Conservation (phyloP, 2,329 filamentous ascomycete species). For the Chaetomiaceae sp. region DNA sequence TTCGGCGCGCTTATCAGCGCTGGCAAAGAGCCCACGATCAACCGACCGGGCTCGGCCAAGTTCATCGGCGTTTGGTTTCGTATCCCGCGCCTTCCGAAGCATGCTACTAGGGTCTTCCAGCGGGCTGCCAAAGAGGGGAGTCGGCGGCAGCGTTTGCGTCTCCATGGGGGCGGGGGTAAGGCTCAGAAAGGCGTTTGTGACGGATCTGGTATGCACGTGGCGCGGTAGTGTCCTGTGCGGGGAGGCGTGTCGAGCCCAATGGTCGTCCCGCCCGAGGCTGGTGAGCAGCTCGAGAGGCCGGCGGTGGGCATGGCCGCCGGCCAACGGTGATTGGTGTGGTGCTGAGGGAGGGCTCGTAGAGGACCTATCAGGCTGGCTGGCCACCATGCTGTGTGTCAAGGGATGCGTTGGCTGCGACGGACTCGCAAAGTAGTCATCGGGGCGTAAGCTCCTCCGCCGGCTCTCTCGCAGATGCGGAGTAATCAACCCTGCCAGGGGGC, state of each 20-base stretch:
- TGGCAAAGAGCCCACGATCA: slow-evolving; percentile 55
- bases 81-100: slow-evolving; percentile 39
- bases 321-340: slow-evolving; percentile 3
- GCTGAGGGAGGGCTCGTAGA: slow-evolving; percentile 23
- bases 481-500: slow-evolving; percentile 43
- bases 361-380: slow-evolving; percentile 55
- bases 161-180: slow-evolving; percentile 35
- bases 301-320: slow-evolving; percentile 19
- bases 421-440: slow-evolving; percentile 51
- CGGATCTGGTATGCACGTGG: slow-evolving; percentile 42
- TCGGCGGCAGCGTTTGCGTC: slow-evolving; percentile 33
- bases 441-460: slow-evolving; percentile 49
- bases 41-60: slow-evolving; percentile 56
- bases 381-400: slow-evolving; percentile 67
- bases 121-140: slow-evolving; percentile 34
- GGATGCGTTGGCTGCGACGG: slow-evolving; percentile 54
- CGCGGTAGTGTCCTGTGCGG: slow-evolving; percentile 32
- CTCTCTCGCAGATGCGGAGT: slow-evolving; percentile 49
- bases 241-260: slow-evolving; percentile 28
- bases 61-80: slow-evolving; percentile 38
- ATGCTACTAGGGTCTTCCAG: slow-evolving; percentile 41
- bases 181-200: slow-evolving; percentile 42
- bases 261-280: slow-evolving; percentile 35
- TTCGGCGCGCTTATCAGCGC: slow-evolving; percentile 58
- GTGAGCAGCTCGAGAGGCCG: slow-evolving; percentile 32